Percentiles rank a stretch among this genome's conserved stretches.
Evolutionary conservation across 257 asterid genomes (phyloP).

Genomic region (Nicotiana sylvestris): DNA sequence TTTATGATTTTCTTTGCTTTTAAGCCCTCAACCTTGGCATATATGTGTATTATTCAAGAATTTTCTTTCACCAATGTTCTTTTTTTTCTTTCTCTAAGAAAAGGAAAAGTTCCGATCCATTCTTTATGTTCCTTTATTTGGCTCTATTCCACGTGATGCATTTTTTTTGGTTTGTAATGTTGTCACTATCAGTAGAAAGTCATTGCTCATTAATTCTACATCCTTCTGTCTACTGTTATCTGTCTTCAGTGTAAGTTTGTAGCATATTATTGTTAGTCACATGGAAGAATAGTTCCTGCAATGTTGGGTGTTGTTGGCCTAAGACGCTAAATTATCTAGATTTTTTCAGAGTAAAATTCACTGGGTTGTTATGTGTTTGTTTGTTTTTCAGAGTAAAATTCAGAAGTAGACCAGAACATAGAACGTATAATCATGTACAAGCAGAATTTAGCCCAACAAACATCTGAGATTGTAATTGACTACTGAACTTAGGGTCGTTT

Average conservation of each 20-base stretch:
- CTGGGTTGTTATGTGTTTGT: no score
- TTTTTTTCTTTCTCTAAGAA: no score
- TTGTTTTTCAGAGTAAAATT: no score
- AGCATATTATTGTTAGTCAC: neutral
- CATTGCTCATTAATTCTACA: neutral
- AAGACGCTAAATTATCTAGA: no score
- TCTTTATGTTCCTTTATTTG: neutral
- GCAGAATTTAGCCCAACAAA: neutral
- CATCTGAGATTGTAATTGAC: neutral
- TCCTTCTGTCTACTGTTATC: neutral
- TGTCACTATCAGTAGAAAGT: neutral
- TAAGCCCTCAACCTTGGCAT: neutral
- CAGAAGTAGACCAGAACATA: no score
- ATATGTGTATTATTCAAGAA: neutral
- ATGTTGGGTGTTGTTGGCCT: no score
- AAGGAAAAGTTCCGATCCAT: neutral
- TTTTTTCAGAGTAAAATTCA: no score
- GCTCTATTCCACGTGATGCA: neutral
- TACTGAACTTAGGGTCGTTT: neutral
- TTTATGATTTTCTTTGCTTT: neutral
- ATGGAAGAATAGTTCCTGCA: neutral
- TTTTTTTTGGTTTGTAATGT: neutral
- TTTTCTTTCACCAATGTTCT: neutral
- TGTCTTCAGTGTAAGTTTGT: neutral
- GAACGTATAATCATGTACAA: no score